These are phyloP conservation scores for Beta macrorhiza DNA, from an alignment of 179 eudicot species.

Conservation along the genomic window DNA sequence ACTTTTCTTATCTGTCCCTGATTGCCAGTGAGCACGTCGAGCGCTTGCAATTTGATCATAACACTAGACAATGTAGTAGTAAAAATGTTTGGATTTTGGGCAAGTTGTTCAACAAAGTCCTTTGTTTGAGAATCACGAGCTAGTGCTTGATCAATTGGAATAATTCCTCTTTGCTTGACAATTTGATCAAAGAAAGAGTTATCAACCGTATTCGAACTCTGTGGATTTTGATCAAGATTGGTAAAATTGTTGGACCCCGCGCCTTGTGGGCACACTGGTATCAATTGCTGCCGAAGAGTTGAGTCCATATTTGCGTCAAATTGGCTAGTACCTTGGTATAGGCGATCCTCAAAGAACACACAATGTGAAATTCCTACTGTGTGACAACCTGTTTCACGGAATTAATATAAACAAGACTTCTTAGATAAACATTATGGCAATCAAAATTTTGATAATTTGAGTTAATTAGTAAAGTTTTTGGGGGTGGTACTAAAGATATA, in stretches of 20 bases:
- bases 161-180: slow-evolving; percentile 33
- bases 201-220: slow-evolving; percentile 40
- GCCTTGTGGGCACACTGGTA: slow-evolving; percentile 33
- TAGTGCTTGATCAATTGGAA: slow-evolving; percentile 48
- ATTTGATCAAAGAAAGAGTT: slow-evolving; percentile 49
- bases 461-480: too few species aligned
- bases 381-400: slow-evolving; percentile 36
- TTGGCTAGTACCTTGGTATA: slow-evolving; percentile 33
- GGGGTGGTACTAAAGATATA: too few species aligned
- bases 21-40: slow-evolving; percentile 25
- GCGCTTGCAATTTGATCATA: slow-evolving; percentile 35
- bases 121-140: slow-evolving; percentile 36
- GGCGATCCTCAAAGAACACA: slow-evolving; percentile 32
- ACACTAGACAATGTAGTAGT: slow-evolving; percentile 23
- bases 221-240: slow-evolving; percentile 40
- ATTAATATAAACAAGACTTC: background rate
- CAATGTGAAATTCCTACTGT: slow-evolving; percentile 55
- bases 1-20: slow-evolving; percentile 24
- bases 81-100: slow-evolving; percentile 8
- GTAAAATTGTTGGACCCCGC: slow-evolving; percentile 24
- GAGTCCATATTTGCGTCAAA: slow-evolving; percentile 39
- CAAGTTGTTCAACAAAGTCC: slow-evolving; percentile 22
- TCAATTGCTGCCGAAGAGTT: slow-evolving; percentile 27
- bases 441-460: too few species aligned
- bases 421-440: background rate